Base-by-base conservation (phyloP, 495 filamentous ascomycete genomes). In the Collariella sp. region DNA sequence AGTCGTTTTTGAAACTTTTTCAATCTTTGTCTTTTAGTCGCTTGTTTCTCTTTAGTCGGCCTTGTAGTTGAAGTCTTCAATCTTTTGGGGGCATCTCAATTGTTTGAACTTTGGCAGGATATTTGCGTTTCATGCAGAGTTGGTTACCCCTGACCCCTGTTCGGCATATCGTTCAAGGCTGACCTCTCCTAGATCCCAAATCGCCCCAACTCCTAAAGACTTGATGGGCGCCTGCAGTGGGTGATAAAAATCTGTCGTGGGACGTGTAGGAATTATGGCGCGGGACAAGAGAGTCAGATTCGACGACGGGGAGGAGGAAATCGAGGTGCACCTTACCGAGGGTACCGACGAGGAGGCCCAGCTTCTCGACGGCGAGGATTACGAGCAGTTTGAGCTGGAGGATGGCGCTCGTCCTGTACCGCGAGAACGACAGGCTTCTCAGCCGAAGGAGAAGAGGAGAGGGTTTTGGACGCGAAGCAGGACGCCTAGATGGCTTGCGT, bases 291-390 rank as follows among this genome's bases (percentile, higher is more conserved):
- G 23, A 6, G 22, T 1, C 12, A 5, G 18, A 29, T 50, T 46
- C 33, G 40, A 23, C 12, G 34, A 50, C 23, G 9, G 39, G 7
- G 54, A 33, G 7, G 33, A 50, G 18, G 49, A 51, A 2, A 34
- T 52, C 4, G 52, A 48, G 5, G 22, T 38, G 11, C 40, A 40
- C 18, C 35, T 22, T 0, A 23, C 53, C 34, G 15, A 45, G 23
- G 48, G 23, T 1, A 34, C 33, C 19, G 51, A 54, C 47, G 55
- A 64, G 29, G 64, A 66, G 20, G 62, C 62, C n/a, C 64, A 64
- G 41, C 57, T 66, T 1, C 13, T 66, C 0, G 18, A 36, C 36
- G 53, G 16, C 41, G 53, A 50, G 16, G 62, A 60, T 18, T 55
- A 49, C 33, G 62, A 64, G 47, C 31, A 55, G 39, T 58, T 55